Conservation (phyloP, 164 flowering plant species). For the Annona cherimola region DNA sequence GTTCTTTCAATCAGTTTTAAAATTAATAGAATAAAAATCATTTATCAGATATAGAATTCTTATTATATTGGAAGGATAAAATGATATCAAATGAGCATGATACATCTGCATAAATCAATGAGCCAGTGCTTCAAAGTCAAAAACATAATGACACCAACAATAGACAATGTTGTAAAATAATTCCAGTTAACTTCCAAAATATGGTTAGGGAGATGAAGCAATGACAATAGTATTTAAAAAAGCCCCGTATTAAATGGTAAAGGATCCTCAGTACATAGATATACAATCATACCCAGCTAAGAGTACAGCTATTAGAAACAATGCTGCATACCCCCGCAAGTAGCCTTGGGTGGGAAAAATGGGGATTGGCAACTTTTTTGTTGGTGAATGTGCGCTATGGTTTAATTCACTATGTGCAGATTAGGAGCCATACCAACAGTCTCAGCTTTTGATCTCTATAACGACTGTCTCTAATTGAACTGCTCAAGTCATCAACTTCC, state of each 20-base stretch:
- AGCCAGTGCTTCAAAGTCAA: no score
- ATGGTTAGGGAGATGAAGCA: no score
- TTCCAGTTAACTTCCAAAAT: no score
- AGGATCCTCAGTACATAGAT: background rate
- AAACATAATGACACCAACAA: no score
- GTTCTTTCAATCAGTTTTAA: background rate
- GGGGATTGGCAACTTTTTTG: no score
- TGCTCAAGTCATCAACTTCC: slow-evolving; percentile 71
- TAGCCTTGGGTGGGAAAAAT: background rate
- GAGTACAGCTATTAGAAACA: background rate
- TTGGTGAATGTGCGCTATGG: background rate
- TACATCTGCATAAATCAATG: no score
- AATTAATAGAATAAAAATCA: no score
- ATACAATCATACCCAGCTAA: background rate
- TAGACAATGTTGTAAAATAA: no score
- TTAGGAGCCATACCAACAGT: slow-evolving; percentile 55
- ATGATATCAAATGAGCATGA: no score
- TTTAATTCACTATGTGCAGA: background rate
- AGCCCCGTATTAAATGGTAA: background rate
- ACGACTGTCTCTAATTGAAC: slow-evolving; percentile 81
- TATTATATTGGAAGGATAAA: no score
- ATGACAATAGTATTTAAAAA: no score
- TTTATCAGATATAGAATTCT: no score
- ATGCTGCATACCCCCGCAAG: background rate
- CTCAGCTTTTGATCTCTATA: slow-evolving; percentile 89